phyloP scores from a whole-genome alignment of 345 rosid genomes.

The Dovyalis caffra region DNA sequence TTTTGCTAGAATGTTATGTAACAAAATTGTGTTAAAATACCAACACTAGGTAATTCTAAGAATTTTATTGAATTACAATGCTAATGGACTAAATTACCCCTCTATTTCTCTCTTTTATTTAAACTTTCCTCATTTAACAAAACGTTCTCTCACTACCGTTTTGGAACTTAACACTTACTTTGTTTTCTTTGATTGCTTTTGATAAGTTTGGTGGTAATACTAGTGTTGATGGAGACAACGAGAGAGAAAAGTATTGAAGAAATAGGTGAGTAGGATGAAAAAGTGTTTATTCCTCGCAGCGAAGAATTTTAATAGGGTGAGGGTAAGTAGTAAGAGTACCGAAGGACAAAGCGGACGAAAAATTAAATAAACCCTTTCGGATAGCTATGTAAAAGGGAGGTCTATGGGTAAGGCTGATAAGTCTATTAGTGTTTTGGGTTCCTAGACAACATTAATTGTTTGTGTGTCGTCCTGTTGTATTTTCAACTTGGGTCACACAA shows the following conservation, averaged over 20 bases:
- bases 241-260: slow-evolving; percentile 18
- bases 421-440: background rate
- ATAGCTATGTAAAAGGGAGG: slow-evolving; percentile 19
- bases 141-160: no score
- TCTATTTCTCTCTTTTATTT: no score
- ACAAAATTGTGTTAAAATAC: no score
- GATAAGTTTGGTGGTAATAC: slow-evolving; percentile 52
- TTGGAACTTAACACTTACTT: no score
- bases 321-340: slow-evolving; percentile 36
- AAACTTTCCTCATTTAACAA: no score
- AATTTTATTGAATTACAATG: no score
- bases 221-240: no score
- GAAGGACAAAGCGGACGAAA: slow-evolving; percentile 31
- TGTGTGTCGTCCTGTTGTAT: slow-evolving; percentile 84
- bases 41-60: no score
- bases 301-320: slow-evolving; percentile 52
- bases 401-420: slow-evolving; percentile 11
- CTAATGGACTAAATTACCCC: no score
- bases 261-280: slow-evolving; percentile 16
- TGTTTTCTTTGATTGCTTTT: slow-evolving; percentile 76
- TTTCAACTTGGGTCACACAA: slow-evolving; percentile 83
- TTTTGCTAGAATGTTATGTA: no score
- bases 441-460: slow-evolving; percentile 61
- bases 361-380: no score
- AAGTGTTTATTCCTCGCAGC: slow-evolving; percentile 6